Evolutionary conservation across 805 yeast species (phyloP).

Genomic region (Saturnispora silvae): DNA sequence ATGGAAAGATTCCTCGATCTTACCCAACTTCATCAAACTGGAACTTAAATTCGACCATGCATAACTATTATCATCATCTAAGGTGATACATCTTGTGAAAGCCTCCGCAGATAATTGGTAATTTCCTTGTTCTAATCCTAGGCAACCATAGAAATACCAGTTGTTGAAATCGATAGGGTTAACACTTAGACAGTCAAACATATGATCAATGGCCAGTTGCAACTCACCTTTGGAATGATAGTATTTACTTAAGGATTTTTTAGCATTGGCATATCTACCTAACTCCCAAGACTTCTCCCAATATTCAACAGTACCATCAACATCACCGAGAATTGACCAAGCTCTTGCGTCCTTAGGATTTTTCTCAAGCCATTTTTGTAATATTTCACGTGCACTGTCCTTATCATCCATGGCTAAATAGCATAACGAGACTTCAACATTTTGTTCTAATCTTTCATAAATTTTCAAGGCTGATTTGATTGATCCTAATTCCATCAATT

Average conservation of each 20-base stretch:
- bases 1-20: slow-evolving; percentile 67
- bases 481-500: slow-evolving; percentile 75
- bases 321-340: slow-evolving; percentile 74
- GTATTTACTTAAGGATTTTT: slow-evolving; percentile 67
- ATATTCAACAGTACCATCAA: slow-evolving; percentile 58
- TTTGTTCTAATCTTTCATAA: slow-evolving; percentile 66
- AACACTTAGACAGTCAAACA: slow-evolving; percentile 62
- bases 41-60: slow-evolving; percentile 92
- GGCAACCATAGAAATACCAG: slow-evolving; percentile 89
- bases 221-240: slow-evolving; percentile 47
- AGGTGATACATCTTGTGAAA: slow-evolving; percentile 77
- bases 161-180: slow-evolving; percentile 70
- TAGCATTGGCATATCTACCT: slow-evolving; percentile 77
- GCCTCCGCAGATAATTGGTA: slow-evolving; percentile 82
- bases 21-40: slow-evolving; percentile 54
- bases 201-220: slow-evolving; percentile 47
- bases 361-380: slow-evolving; percentile 35
- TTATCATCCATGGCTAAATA: slow-evolving; percentile 77
- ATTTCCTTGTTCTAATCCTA: slow-evolving; percentile 65
- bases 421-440: slow-evolving; percentile 82
- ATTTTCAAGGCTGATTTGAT: slow-evolving; percentile 82
- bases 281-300: slow-evolving; percentile 87
- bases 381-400: slow-evolving; percentile 53
- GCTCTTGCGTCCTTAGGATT: slow-evolving; percentile 77
- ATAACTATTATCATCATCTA: slow-evolving; percentile 70